Evolutionary conservation across 257 asterid species (phyloP).

Genomic region (Striga asiatica): DNA sequence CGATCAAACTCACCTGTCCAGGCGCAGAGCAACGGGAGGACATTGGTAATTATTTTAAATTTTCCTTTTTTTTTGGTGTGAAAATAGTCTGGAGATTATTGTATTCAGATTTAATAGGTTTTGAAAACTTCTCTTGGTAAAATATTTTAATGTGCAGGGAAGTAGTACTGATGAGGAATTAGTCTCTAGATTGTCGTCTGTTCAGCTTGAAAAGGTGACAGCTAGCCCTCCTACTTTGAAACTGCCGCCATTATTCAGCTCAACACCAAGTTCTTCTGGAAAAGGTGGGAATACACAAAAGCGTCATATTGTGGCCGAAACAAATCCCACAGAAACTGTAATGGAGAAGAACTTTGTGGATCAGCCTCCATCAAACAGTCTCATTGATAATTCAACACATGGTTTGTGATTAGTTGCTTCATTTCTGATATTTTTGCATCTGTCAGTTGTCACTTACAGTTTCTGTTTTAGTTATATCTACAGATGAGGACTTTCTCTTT

Average conservation of each 20-base stretch:
- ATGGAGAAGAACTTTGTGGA: slow-evolving; percentile 43
- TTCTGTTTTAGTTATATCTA: slow-evolving; percentile 17
- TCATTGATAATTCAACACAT: slow-evolving; percentile 35
- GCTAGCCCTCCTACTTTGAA: slow-evolving; percentile 76
- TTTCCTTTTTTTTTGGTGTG: neutral
- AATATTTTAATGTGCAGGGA: slow-evolving; percentile 44
- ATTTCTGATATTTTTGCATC: slow-evolving; percentile 7
- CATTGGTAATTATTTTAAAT: slow-evolving; percentile 33
- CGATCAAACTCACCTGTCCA: slow-evolving; percentile 65
- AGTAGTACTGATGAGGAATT: slow-evolving; percentile 53
- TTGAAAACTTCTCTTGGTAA: slow-evolving; percentile 12
- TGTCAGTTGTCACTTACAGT: slow-evolving; percentile 7
- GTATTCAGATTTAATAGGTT: slow-evolving; percentile 8
- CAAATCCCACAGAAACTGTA: slow-evolving; percentile 37
- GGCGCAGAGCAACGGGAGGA: slow-evolving; percentile 72
- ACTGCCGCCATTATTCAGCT: slow-evolving; percentile 91
- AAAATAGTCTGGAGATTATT: slow-evolving; percentile 9
- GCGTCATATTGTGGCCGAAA: slow-evolving; percentile 47
- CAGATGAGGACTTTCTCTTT: slow-evolving; percentile 62
- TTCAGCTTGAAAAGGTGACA: slow-evolving; percentile 71
- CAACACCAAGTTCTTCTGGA: slow-evolving; percentile 78
- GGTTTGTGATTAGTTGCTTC: slow-evolving; percentile 38
- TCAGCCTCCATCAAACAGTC: slow-evolving; percentile 34
- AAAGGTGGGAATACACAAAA: slow-evolving; percentile 70
- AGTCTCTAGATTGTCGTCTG: slow-evolving; percentile 62